Base-by-base conservation (phyloP, 2,329 filamentous ascomycete genomes). In the Neofusicoccum parvum region DNA sequence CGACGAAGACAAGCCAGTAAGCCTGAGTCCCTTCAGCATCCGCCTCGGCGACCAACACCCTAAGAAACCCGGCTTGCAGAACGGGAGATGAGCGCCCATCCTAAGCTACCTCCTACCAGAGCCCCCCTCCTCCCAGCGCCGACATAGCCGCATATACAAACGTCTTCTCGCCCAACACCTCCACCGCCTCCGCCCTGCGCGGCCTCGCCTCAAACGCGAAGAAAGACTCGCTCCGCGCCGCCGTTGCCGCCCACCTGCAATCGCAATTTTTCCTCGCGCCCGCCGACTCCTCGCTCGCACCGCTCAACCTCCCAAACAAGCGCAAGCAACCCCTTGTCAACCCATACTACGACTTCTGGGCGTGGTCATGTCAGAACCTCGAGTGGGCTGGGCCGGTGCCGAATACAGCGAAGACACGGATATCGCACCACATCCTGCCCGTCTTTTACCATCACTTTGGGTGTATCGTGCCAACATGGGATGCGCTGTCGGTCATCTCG, bases 371-470 rank as follows among this genome's bases (percentile, higher is more conserved):
- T 70, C 83, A 84, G 34, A 83, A 83, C 67, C 80, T 92, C 7
- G 85, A 89, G 76, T 90, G 88, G 88, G 84, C 83, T 58, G 88
- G 89, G 1, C 87, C 89, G 2, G 78, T 84, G 72, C 76, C 80
- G 14, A 77, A 78, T 41, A 85, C 88, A 3, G 81, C 80, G 15
- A 77, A 81, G 32, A 82, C 85, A 3, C 82, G 81, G 62, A 83
- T 81, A 66, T 85, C 84, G 58, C 90, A 93, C 76, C 89, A 90
- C 70, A 81, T 91, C 6, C 82, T 92, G 9, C 90, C 90, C 2
- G 81, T 92, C 17, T 82, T 92, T 64, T 92, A 92, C 83, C 90
- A 92, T 78, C 90, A 93, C 76, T 92, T 92, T 75, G 90, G 90
- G 59, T 93, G 90, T 77, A 85, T 86, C 1, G 87, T 87, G 20